Evolutionary conservation across 148 eudicot genomes (phyloP).

Genomic region (Persicaria maculosa): DNA sequence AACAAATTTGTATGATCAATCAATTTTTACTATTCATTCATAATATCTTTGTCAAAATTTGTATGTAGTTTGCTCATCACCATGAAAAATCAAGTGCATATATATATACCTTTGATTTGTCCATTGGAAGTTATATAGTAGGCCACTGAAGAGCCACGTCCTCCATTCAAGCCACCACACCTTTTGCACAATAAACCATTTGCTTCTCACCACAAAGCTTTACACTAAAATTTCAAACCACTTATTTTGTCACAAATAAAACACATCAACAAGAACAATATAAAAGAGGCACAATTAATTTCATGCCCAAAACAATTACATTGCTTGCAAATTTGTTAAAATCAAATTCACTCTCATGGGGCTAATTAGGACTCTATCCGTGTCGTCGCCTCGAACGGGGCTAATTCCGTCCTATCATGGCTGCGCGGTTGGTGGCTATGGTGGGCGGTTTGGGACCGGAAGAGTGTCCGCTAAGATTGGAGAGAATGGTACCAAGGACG

Average conservation of each 20-base stretch:
- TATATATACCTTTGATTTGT: not conserved
- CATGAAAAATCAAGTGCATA: not conserved
- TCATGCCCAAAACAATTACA: not conserved
- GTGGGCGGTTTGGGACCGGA: conserved; percentile 10
- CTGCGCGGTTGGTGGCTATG: conserved; percentile 3
- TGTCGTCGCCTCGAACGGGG: not conserved
- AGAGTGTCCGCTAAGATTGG: conserved; percentile 36
- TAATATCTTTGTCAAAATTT: not conserved
- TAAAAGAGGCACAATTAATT: conserved; percentile 4
- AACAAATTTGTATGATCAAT: not conserved
- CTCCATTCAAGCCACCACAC: conserved; percentile 1
- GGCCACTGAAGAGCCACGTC: conserved; percentile 10
- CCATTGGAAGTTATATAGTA: not conserved
- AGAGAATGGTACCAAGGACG: conserved; percentile 25
- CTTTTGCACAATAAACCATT: not conserved
- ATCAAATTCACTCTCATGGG: not conserved
- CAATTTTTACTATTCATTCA: not conserved
- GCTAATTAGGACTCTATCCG: not conserved
- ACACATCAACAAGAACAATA: conserved; percentile 2
- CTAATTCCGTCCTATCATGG: not conserved
- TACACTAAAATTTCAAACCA: not conserved
- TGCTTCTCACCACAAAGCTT: not conserved
- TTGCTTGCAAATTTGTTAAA: not conserved
- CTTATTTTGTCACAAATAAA: conserved; percentile 6
- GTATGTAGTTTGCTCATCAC: not conserved